A percentile compares a stretch with the other conserved stretches of the same genome.
Evolutionary conservation across 805 yeast genomes (phyloP).

Genomic region (Jamesozyma jinghongensis): DNA sequence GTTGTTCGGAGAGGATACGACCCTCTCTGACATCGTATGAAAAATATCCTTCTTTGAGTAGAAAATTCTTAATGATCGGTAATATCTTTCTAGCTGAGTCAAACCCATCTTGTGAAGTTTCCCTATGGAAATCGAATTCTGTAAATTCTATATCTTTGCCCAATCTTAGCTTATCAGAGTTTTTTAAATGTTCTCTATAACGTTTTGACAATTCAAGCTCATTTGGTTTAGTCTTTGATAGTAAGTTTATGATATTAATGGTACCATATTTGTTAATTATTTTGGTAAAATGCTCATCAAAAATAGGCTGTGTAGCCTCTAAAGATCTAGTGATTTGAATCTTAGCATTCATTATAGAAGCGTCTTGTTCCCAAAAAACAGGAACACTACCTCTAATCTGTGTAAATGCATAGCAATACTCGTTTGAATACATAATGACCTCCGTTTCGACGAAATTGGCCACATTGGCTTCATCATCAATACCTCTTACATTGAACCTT

Average conservation of each 20-base stretch:
- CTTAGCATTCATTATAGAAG: slow-evolving; percentile 78
- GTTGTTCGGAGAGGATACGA: slow-evolving; percentile 60
- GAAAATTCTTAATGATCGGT: slow-evolving; percentile 51
- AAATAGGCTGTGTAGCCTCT: slow-evolving; percentile 89
- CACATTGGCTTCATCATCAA: slow-evolving; percentile 89
- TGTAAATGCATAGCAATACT: slow-evolving; percentile 60
- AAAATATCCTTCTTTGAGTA: slow-evolving; percentile 75
- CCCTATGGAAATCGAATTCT: slow-evolving; percentile 89
- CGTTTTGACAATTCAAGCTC: slow-evolving; percentile 65
- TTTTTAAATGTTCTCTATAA: slow-evolving; percentile 49
- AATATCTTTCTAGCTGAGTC: slow-evolving; percentile 68
- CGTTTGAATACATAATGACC: slow-evolving; percentile 50
- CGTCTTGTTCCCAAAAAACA: slow-evolving; percentile 95
- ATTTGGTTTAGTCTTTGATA: slow-evolving; percentile 60
- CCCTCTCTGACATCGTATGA: slow-evolving; percentile 51
- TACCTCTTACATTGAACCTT: slow-evolving; percentile 84
- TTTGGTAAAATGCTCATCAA: slow-evolving; percentile 67
- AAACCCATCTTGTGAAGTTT: slow-evolving; percentile 81
- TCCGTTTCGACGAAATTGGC: slow-evolving; percentile 96
- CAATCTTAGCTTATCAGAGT: slow-evolving; percentile 27
- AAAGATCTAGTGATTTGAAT: slow-evolving; percentile 76
- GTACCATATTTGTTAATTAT: slow-evolving; percentile 71
- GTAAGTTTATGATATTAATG: slow-evolving; percentile 74
- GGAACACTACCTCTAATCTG: slow-evolving; percentile 95
- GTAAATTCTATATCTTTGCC: slow-evolving; percentile 44